A percentile compares a stretch with the other conserved stretches of the same genome.
Evolutionary conservation across 805 yeast genomes (phyloP).

Genomic region (Sungouiozyma ichnusensis): DNA sequence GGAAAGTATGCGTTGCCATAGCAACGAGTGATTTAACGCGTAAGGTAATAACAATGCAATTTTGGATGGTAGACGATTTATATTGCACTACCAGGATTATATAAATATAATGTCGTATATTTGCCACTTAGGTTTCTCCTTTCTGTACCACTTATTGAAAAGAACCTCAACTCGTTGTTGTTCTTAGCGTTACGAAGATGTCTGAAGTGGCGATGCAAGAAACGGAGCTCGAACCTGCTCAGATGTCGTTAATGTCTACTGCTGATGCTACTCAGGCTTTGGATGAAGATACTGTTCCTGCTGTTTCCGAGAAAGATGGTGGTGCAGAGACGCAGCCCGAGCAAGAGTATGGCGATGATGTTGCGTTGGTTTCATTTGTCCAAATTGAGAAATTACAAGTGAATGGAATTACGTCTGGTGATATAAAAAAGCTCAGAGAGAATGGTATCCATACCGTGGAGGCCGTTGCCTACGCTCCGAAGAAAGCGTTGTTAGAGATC

Average conservation of each 20-base stretch:
- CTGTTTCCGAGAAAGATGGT: slow-evolving; percentile 2
- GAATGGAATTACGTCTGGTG: slow-evolving; percentile 75
- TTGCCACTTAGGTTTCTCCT: background rate
- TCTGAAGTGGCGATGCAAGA: slow-evolving; percentile 8
- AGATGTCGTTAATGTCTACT: slow-evolving; percentile 16
- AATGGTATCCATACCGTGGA: slow-evolving; percentile 86
- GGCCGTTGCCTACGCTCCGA: slow-evolving; percentile 87
- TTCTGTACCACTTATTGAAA: background rate
- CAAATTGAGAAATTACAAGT: slow-evolving; percentile 39
- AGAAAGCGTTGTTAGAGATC: slow-evolving; percentile 60
- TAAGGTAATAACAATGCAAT: no score
- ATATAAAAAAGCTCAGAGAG: slow-evolving; percentile 68
- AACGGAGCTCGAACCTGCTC: slow-evolving; percentile 1
- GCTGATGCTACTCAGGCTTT: slow-evolving; percentile 12
- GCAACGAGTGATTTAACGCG: no score
- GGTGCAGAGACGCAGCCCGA: slow-evolving; percentile 5
- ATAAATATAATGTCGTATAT: no score
- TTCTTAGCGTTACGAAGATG: background rate
- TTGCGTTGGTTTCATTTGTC: slow-evolving; percentile 29
- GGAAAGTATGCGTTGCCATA: no score
- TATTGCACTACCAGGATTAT: background rate
- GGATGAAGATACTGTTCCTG: slow-evolving; percentile 3
- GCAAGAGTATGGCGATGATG: slow-evolving; percentile 36
- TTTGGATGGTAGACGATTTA: no score
- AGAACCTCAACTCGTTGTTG: background rate